Evolutionary conservation across 1,139 yeast species (phyloP), one percentile per base, ranked within the genome.

Genomic region (Taphrina wiesneri): DNA sequence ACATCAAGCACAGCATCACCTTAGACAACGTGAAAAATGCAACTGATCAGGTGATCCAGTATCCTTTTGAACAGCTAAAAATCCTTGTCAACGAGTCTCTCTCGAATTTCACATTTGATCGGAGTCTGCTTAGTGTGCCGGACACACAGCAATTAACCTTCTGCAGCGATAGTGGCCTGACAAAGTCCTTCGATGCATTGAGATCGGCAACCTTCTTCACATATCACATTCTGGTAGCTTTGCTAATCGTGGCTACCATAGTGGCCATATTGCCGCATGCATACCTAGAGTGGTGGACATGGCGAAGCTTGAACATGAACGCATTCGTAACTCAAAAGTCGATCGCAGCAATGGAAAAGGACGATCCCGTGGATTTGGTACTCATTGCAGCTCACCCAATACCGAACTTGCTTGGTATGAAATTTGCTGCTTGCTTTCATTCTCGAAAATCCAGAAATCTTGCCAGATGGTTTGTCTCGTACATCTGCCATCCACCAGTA

Each of bases 11-110:
- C 0, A 51, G 30, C 19, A 41, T 67, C 39, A 77, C 83, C 13
- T 76, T 87, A 0, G 82, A 81, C 2, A 79, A 79, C 3, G 86
- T 86, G 3, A 80, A 82, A 72, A 80, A 81, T 66, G 79, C 79
- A 19, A 83, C 88, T 0, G 80, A 80, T 52, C 57, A 69, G 0
- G 74, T 82, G 61, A 81, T 86, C 23, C 75, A 78, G 25, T 71
- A 71, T 7, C 91, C 91, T 0, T 87, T 90, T 73, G 79, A 80
- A 0, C 72, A 75, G 25, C 74, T 89, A 6, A 81, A 82, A 68
- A 17, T 25, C 28, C 19, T 65, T 11, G 56, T 71, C 17, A 64
- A 66, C 56, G 56, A 62, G 2, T 56, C 67, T 1, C 54, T 69
- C 21, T 52, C 68, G 11, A 67, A 67, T 21, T 70, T 67, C 49